Base-by-base conservation (phyloP, 345 rosid genomes). In the Carallia pectinifolia region DNA sequence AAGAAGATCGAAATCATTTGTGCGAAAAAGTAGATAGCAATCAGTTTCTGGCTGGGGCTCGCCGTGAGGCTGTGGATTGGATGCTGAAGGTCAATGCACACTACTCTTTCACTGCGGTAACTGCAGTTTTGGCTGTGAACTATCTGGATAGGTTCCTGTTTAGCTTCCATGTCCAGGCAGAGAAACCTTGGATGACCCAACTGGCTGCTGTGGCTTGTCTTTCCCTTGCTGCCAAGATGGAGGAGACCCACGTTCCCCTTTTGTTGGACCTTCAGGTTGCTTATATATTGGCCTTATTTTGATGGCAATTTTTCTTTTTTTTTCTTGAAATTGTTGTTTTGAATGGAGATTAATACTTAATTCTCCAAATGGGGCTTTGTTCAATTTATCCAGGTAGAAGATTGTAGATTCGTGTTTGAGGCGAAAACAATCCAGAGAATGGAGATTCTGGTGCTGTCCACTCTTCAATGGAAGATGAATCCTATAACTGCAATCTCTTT, bases 181-280 rank as follows among this genome's bases (percentile, higher is more conserved):
- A 88, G 58, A 87, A 87, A 80, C 96, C 96, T 39, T 96, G 99
- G 99, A 89, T 81, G 96, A 82, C 84, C 71, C 99, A 90, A 76
- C 92, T 96, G 7, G 79, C 86, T 27, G 90, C 98, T 9, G 96
- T 96, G 17, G 81, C 97, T 64, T 96, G 98, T 53, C 86, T 96
- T 69, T 92, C 99, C 39, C 66, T 96, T 29, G 94, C 98, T 55
- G 99, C 99, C 31, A 96, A 96, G 77, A 88, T 96, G 17, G 99
- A 96, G 75, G 99, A 96, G 81, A 88, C 83, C 53, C 83, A 85
- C 59, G 96, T 87, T 40, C 98, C 97, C 66, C 89, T 89, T 72
- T 87, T 96, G 37, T 67, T 86, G 56, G 96, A 96, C 76, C 86
- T 96, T 50, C 99, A 95, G 82, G 98, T 91, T 82, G 38, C 69